These are phyloP conservation scores for Diplosphaera chodatii DNA, from an alignment of 139 green algal genomes.

Conservation along the genomic window DNA sequence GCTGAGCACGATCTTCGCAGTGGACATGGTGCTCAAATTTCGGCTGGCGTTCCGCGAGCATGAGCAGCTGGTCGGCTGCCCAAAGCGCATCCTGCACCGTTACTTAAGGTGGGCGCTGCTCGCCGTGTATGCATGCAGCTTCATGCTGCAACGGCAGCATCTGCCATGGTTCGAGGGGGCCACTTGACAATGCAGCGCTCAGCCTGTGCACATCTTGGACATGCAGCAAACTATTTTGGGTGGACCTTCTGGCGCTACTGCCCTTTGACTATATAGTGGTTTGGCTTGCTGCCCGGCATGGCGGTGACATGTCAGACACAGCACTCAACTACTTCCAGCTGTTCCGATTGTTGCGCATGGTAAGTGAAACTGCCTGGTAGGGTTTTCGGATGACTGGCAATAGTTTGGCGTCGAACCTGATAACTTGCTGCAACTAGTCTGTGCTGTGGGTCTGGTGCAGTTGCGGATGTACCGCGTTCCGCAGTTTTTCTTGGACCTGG, in stretches of 20 bases:
- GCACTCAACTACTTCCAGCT: neutral
- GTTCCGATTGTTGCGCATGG: neutral
- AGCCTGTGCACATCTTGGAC: too few relatives aligned
- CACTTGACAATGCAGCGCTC: too few relatives aligned
- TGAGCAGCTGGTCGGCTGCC: conserved; percentile 7
- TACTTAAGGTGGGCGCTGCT: conserved; percentile 1
- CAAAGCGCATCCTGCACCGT: neutral
- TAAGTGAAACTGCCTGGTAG: conserved; percentile 1
- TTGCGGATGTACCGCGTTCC: conserved; percentile 31
- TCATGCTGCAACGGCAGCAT: too few relatives aligned
- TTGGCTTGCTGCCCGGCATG: neutral
- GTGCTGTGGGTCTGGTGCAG: conserved; percentile 1
- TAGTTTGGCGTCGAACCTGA: too few relatives aligned
- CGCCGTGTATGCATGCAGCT: too few relatives aligned
- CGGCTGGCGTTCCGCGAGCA: conserved; percentile 9
- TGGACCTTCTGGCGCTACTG: conserved; percentile 17
- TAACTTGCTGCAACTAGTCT: too few relatives aligned
- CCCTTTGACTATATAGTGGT: conserved; percentile 14
- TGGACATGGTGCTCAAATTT: conserved; percentile 18
- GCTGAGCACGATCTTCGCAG: neutral
- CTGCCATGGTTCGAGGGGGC: too few relatives aligned
- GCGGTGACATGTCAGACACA: neutral
- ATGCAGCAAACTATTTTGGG: conserved; percentile 12
- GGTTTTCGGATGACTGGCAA: too few relatives aligned
- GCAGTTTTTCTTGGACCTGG: conserved; percentile 35